Evolutionary conservation across 2,329 filamentous ascomycete species (phyloP), one percentile per base, ranked within the genome.

Genomic region (Fusarium sterilihyphosum): DNA sequence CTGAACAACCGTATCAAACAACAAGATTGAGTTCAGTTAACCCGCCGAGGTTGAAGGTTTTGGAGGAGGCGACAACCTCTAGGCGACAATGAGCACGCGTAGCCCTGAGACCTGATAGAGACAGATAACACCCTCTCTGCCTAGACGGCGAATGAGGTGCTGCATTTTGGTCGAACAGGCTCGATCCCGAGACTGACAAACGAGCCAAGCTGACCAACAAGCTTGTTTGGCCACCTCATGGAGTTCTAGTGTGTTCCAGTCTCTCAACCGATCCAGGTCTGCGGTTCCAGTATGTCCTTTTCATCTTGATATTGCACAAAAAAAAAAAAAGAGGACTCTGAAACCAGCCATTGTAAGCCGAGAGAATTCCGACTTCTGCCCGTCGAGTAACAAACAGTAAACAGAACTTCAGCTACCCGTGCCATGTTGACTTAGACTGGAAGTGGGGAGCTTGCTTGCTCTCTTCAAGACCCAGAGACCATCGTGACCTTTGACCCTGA

Each of bases 401-500:
- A 38, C 37, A 43, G 43, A 29, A 57, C 16, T 37, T 65, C 37
- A 68, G 22, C 31, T 59, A 63, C 61, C 41, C n/a, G 24, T 35
- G 33, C 41, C 46, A 33, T 43, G 29, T 38, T 31, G 38, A 46
- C 50, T 29, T 60, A 58, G 64, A 56, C 72, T 53, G 65, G 49
- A 71, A 65, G 66, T 67, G 70, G 70, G 60, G 73, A 64, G 38
- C 40, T 61, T 33, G 31, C 40, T 61, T 33, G 33, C 46, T 65
- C 31, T 66, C 24, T 47, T 33, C 40, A 29, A 43, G 46, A 43
- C 63, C 53, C 46, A 54, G 56, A 52, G 58, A 44, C 65, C 73
- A 69, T 75, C 75, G 75, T 77, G 75, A 77, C 76, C 74, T 61
- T 54, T 47, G 76, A 67, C 66, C 65, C 50, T 52, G 63, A 73